These are phyloP conservation scores for Fusarium sacchari DNA, from an alignment of 2,329 filamentous ascomycete species.

Conservation along the genomic window DNA sequence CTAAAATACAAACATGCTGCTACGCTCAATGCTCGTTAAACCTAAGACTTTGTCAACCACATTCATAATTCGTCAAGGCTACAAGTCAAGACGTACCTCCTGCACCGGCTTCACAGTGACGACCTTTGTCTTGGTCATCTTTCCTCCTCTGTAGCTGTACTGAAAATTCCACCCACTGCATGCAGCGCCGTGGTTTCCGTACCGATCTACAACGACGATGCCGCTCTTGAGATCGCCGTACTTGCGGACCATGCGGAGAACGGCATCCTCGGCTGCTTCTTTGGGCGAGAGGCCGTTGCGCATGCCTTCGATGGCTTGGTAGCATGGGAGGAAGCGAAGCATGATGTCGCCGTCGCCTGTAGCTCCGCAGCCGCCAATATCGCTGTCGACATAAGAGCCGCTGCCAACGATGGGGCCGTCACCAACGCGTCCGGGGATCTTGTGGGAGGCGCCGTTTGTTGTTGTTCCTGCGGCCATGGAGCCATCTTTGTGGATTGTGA, in stretches of 20 bases:
- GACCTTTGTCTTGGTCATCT: constrained; percentile 58
- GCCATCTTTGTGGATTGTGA: constrained; percentile 56
- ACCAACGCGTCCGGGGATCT: constrained; percentile 65
- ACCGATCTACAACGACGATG: constrained; percentile 60
- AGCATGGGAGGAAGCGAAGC: constrained; percentile 67
- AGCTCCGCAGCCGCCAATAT: constrained; percentile 64
- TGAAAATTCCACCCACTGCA: constrained; percentile 65
- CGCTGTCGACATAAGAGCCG: constrained; percentile 64
- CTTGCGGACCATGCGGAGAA: constrained; percentile 59
- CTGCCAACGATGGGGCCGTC: constrained; percentile 65
- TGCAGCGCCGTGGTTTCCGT: constrained; percentile 61
- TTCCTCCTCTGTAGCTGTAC: constrained; percentile 60
- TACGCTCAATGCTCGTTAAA: neutral
- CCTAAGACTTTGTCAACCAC: constrained; percentile 4
- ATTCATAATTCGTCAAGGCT: neutral
- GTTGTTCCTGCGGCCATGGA: constrained; percentile 65
- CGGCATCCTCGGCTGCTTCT: constrained; percentile 62
- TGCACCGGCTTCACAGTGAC: constrained; percentile 52
- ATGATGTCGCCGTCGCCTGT: constrained; percentile 68
- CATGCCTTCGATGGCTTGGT: constrained; percentile 66
- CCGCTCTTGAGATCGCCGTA: constrained; percentile 60
- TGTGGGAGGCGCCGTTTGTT: constrained; percentile 65
- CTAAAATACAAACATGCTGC: neutral
- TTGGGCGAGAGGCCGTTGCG: constrained; percentile 58
- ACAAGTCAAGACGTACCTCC: constrained; percentile 14